These are phyloP conservation scores for Microdochium bolleyi DNA, from an alignment of 2,329 filamentous ascomycete genomes.

Conservation along the genomic window DNA sequence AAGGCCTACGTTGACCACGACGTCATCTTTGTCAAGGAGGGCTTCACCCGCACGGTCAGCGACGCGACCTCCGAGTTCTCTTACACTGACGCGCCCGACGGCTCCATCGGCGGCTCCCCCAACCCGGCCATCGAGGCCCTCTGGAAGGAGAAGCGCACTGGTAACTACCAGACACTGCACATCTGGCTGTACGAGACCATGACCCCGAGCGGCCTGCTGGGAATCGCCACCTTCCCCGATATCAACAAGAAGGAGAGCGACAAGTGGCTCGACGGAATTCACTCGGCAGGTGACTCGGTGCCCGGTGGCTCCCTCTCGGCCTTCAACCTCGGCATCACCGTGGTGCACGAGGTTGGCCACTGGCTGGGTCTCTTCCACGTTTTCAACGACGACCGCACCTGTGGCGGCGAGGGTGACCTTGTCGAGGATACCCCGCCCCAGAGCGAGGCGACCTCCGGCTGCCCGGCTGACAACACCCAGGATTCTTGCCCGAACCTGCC, in stretches of 20 bases:
- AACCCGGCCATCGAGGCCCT: background rate
- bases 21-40: constrained; percentile 18
- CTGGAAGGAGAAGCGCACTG: constrained; percentile 1
- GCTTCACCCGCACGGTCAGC: constrained; percentile 29
- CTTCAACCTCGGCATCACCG: constrained; percentile 26
- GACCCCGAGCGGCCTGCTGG: constrained; percentile 11
- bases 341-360: constrained; percentile 27
- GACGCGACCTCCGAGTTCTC: constrained; percentile 34
- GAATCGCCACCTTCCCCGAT: constrained; percentile 3
- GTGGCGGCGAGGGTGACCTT: constrained; percentile 26
- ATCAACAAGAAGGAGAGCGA: constrained; percentile 2
- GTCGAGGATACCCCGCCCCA: constrained; percentile 31
- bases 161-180: constrained; percentile 3
- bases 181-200: constrained; percentile 13
- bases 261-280: constrained; percentile 20
- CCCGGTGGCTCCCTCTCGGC: constrained; percentile 14
- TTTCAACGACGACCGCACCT: constrained; percentile 30
- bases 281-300: constrained; percentile 12
- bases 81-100: constrained; percentile 20
- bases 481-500: constrained; percentile 22
- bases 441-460: constrained; percentile 24
- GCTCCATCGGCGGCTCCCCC: constrained; percentile 4
- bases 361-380: constrained; percentile 32
- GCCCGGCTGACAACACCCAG: constrained; percentile 20
- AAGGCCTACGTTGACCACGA: constrained; percentile 37